These are phyloP conservation scores for Wallacemonas sp. DNA, from an alignment of 208 protist species.

Conservation along the genomic window DNA sequence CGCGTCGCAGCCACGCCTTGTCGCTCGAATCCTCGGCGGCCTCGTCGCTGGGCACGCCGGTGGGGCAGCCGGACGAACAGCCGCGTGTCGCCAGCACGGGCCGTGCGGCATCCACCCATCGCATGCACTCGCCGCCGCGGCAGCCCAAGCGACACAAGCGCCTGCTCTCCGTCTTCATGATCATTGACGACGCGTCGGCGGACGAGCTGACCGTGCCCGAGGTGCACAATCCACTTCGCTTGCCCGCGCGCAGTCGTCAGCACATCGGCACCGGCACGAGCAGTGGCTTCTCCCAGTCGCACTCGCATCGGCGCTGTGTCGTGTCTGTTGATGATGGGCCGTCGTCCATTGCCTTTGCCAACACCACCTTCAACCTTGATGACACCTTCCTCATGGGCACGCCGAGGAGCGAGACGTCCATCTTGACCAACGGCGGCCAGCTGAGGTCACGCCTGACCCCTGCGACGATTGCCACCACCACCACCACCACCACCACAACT, in stretches of 20 bases:
- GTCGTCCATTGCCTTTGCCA: too few species aligned
- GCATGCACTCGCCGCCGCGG: background rate
- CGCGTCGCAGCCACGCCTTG: background rate
- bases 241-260: background rate
- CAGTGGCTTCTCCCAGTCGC: background rate
- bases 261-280: background rate
- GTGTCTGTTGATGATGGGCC: conserved; percentile 5
- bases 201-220: background rate
- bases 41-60: background rate
- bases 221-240: background rate
- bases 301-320: conserved; percentile 9
- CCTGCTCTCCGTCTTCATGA: conserved; percentile 9
- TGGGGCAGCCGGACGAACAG: background rate
- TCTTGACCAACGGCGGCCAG: background rate
- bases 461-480: background rate
- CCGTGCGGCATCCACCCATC: too few species aligned
- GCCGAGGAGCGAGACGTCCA: background rate
- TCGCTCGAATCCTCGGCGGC: conserved; percentile 2
- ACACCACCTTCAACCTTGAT: too few species aligned
- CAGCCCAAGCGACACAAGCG: background rate
- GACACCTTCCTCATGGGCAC: background rate
- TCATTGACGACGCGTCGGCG: background rate
- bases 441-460: too few species aligned
- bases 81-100: too few species aligned
- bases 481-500: background rate